phyloP scores from a whole-genome alignment of 176 grass and related monocot species.

The Avena eriantha region DNA sequence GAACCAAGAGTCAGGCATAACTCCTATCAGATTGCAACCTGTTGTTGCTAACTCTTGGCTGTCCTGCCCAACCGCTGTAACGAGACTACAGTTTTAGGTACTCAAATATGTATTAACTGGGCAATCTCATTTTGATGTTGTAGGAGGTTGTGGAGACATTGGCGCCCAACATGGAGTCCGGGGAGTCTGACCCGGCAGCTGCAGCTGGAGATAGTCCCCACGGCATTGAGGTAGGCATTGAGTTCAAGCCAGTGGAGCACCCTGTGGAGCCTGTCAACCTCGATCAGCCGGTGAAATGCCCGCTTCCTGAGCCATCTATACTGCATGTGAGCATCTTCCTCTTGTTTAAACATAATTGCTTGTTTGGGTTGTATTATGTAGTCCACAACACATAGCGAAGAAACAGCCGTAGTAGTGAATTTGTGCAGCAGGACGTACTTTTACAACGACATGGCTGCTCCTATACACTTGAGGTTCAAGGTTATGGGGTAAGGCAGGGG shows the following conservation, averaged over 20 bases:
- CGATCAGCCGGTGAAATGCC: slow-evolving; percentile 91
- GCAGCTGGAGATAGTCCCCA: slow-evolving; percentile 52
- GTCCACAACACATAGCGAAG: background rate
- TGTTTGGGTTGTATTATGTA: slow-evolving; percentile 9
- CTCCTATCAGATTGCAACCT: background rate
- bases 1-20: background rate
- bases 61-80: slow-evolving; percentile 18
- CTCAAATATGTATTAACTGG: slow-evolving; percentile 2
- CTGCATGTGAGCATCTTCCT: slow-evolving; percentile 65
- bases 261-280: slow-evolving; percentile 85
- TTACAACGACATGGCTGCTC: slow-evolving; percentile 9
- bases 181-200: slow-evolving; percentile 42
- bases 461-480: background rate
- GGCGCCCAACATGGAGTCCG: slow-evolving; percentile 46
- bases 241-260: slow-evolving; percentile 89
- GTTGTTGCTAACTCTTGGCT: background rate
- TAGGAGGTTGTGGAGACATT: slow-evolving; percentile 76
- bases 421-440: background rate
- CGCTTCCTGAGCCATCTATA: slow-evolving; percentile 90
- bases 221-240: slow-evolving; percentile 60
- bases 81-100: background rate
- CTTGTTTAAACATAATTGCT: slow-evolving; percentile 20
- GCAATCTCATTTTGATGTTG: slow-evolving; percentile 18
- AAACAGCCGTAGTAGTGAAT: background rate
- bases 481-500: background rate